Base-by-base conservation (phyloP, 495 filamentous ascomycete species). In the Tuber microsphaerosporum region DNA sequence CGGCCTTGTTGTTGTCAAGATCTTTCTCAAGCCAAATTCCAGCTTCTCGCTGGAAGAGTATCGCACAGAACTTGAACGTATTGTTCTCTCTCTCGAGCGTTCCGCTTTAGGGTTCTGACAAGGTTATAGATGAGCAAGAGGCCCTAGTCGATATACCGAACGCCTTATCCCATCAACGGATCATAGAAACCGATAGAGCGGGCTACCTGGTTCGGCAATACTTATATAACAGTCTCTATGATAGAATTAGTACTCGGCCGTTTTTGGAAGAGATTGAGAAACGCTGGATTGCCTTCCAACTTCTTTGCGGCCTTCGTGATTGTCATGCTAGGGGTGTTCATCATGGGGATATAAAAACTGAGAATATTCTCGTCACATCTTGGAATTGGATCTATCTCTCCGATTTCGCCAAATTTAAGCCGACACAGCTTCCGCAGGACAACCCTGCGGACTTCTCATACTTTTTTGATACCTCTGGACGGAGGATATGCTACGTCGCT, bases 361-460 rank as follows among this genome's bases (percentile, higher is more conserved):
- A 98, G 84, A 99, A 98, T 80, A 89, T 93, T 43, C 86, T 99
- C 71, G 94, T 98, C 65, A 99, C 96, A 1, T 97, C 96, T 41
- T 99, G 96, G 96, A 97, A 98, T 85, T 99, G 96, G 96, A 90
- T 99, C 20, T 98, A 97, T 83, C 89, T 99, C 17, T 89, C 94
- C 4, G 96, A 99, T 83, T 99, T 97, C 83, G 97, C 95, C 34
- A 92, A 93, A 6, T 98, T 97, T 86, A 99, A 99, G 81, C 94
- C 93, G 48, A 93, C 94, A 20, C 95, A 92, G 83, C 87, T 99
- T 45, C 96, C 96, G 26, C 94, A 97, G 80, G 94, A 98, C 81
- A 98, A 99, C 79, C 96, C 96, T 10, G 94, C 94, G 41, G 93
- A 98, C 76, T 98, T 97, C 77, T 96, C 93, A 0, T 98, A 97